Evolutionary conservation across 345 rosid species (phyloP), one percentile per base, ranked within the genome.

Genomic region (Ceriops zippeliana): DNA sequence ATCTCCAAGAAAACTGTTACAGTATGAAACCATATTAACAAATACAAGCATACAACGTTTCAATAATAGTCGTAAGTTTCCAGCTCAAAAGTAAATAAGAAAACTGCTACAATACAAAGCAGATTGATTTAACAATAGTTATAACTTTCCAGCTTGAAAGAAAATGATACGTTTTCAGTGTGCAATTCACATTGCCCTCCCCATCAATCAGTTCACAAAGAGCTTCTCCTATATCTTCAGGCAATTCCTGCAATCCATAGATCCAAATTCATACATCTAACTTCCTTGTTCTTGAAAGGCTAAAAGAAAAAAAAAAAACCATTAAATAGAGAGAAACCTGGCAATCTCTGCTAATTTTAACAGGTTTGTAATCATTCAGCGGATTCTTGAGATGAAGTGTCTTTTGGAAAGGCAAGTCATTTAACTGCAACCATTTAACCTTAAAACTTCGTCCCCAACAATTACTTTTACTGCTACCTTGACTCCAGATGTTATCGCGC

Each of bases 341-440:
- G 62, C 98, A 93, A 70, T 93, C 98, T 72, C 98, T 86, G 86
- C 98, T 93, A 77, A 90, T 93, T 86, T 93, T 90, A 77, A 93
- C 97, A 76, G 97, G 97, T 76, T 89, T 93, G 81, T 82, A 83
- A 77, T 89, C 96, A 81, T 90, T 93, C 79, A 93, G 71, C 63
- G 97, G 97, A 77, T 93, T 90, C 90, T 85, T 89, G 71, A 93
- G 97, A 81, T 93, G 96, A 70, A 89, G 89, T 63, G 97, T 93
- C 88, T 88, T 89, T 75, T 87, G 97, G 80, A 93, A 93, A 73
- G 98, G 97, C 82, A 93, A 70, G 67, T 89, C 90, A 78, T 82
- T 89, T 73, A 90, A 72, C 72, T 75, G 83, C 80, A 93, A 80
- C 98, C 98, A 93, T 73, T 86, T 90, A 62, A 93, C 89, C 82